Conservation (phyloP, 345 rosid genomes). For the Salix caprea region DNA sequence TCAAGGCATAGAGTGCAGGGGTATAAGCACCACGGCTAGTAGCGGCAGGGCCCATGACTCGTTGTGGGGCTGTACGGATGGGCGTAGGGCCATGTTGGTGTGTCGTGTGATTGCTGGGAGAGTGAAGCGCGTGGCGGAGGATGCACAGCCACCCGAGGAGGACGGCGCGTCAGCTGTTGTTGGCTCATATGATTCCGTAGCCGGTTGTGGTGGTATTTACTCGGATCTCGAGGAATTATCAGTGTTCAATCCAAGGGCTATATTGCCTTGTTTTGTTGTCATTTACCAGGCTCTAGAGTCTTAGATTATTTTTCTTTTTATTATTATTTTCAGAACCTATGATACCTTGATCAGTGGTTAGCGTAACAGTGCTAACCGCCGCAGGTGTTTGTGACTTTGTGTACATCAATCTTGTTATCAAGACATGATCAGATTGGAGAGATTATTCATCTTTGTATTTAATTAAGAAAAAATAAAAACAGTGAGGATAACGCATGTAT, state of each 20-base stretch:
- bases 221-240: constrained; percentile 76
- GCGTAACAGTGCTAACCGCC: background rate
- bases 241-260: constrained; percentile 80
- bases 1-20: constrained; percentile 38
- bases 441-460: background rate
- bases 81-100: constrained; percentile 82
- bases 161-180: constrained; percentile 14
- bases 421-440: background rate
- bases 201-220: constrained; percentile 61
- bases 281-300: constrained; percentile 66
- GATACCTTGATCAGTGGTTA: background rate
- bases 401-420: background rate
- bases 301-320: constrained; percentile 1
- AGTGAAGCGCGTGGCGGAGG: constrained; percentile 51
- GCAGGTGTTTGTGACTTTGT: background rate
- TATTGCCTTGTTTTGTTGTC: constrained; percentile 93
- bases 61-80: constrained; percentile 44
- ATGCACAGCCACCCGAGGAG: constrained; percentile 27
- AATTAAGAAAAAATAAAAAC: no score
- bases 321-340: background rate
- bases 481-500: no score
- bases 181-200: constrained; percentile 73
- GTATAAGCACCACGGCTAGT: constrained; percentile 80
- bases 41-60: constrained; percentile 95
- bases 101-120: constrained; percentile 96